Evolutionary conservation across 345 rosid genomes (phyloP), one percentile per base, ranked within the genome.

Genomic region (Brassica incana): DNA sequence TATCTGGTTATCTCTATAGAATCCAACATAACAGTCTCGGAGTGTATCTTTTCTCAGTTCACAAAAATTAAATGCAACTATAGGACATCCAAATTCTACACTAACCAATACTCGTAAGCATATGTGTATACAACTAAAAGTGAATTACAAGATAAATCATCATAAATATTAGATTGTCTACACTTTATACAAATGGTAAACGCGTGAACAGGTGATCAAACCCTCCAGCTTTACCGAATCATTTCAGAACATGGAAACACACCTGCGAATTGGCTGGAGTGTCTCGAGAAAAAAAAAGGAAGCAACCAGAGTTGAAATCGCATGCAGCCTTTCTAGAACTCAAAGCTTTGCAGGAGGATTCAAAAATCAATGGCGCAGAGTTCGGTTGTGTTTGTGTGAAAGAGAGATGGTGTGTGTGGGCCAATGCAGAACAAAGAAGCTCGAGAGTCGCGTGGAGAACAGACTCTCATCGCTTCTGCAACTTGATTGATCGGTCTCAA

Each of bases 401-500:
- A 18, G 35, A 25, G 48, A 14, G 10, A 14, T 40, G 59, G 1
- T 63, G 32, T 29, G 56, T 3, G 33, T 50, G 30, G 2, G 20
- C 67, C 68, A 78, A 66, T 66, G 69, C 73, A 59, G 69, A 59
- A n/a, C 32, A 25, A 29, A 45, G 64, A 71, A 67, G 65, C 23
- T 67, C 50, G 61, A 78, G 66, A 33, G 35, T 18, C 11, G 48
- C 67, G 2, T 38, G 32, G 29, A 73, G 45, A 30, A 78, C 6
- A 66, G 72, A 67, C 18, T 40, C 50, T 38, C 67, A 56, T 72
- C 2, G 67, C 18, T 32, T 62, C 62, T 32, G 69, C 18, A 30
- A 76, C 80, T 77, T 48, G 56, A 48, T 48, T 77, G 80, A 63
- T 15, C 76, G 8, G 66, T 71, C 62, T 65, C 72, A 54, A 64